Percentiles rank a stretch among this genome's conserved stretches.
These are phyloP conservation scores for Dendrobium huoshanense DNA, from an alignment of 106 monocot genomes.

Conservation along the genomic window DNA sequence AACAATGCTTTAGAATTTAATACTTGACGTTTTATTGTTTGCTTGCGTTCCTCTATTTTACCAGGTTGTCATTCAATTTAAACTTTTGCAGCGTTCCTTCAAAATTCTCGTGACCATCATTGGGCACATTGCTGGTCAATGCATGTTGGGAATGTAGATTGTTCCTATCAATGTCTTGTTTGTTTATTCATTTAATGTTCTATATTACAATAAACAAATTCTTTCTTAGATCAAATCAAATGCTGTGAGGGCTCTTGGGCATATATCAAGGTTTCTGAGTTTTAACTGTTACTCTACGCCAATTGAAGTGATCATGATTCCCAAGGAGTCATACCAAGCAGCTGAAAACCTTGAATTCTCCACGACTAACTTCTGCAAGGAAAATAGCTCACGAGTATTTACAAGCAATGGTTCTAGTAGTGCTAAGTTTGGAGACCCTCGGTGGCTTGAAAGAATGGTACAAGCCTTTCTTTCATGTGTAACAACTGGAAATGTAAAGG, in stretches of 20 bases:
- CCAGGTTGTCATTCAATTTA: neutral
- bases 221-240: slow-evolving; percentile 72
- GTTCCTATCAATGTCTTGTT: neutral
- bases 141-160: neutral
- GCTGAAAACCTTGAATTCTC: slow-evolving; percentile 4
- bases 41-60: neutral
- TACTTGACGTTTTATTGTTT: neutral
- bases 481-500: slow-evolving; percentile 99
- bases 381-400: neutral
- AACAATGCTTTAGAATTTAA: neutral
- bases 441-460: slow-evolving; percentile 90
- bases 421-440: slow-evolving; percentile 20
- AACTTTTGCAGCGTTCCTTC: neutral
- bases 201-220: neutral
- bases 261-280: slow-evolving; percentile 85
- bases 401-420: slow-evolving; percentile 13
- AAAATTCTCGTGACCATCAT: neutral
- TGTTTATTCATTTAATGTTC: neutral
- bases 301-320: slow-evolving; percentile 5
- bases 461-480: slow-evolving; percentile 97
- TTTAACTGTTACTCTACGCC: slow-evolving; percentile 34
- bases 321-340: neutral
- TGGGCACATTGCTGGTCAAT: neutral
- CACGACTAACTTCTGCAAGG: neutral
- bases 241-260: slow-evolving; percentile 97